Evolutionary conservation across 129 eudicot species (phyloP).

Genomic region (Deinandra increscens): DNA sequence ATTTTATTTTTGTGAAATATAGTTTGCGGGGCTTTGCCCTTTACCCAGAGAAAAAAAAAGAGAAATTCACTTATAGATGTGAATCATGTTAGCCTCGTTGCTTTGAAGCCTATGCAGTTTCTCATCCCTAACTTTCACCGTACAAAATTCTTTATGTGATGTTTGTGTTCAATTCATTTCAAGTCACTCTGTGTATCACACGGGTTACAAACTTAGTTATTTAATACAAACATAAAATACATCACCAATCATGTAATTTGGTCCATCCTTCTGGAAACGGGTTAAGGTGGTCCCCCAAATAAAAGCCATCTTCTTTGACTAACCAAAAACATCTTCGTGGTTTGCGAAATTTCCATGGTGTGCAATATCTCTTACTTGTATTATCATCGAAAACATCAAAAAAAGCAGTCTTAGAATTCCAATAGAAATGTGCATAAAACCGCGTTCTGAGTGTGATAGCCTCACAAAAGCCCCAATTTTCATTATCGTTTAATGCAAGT

Average conservation of each 20-base stretch:
- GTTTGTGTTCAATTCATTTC: no score
- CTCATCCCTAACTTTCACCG: no score
- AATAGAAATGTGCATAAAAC: constrained; percentile 7
- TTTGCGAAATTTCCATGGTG: background rate
- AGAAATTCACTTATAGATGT: no score
- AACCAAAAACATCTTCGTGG: constrained; percentile 13
- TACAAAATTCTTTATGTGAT: no score
- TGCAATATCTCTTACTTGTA: background rate
- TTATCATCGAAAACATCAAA: background rate
- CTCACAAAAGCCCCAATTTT: constrained; percentile 2
- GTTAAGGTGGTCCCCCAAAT: background rate
- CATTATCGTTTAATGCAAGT: constrained; percentile 2
- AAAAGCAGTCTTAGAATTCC: background rate
- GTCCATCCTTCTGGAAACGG: constrained; percentile 14
- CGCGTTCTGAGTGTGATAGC: background rate
- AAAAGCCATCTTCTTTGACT: constrained; percentile 27
- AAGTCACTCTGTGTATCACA: no score
- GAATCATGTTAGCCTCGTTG: no score
- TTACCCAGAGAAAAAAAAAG: no score
- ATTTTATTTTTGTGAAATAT: no score
- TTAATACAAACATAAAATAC: background rate
- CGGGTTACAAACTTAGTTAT: no score
- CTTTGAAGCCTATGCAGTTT: no score
- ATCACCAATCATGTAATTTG: constrained; percentile 27
- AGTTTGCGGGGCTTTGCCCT: no score